phyloP scores from a whole-genome alignment of 1,284 basidiomycete species.

The Ceratobasidium papillatum region DNA sequence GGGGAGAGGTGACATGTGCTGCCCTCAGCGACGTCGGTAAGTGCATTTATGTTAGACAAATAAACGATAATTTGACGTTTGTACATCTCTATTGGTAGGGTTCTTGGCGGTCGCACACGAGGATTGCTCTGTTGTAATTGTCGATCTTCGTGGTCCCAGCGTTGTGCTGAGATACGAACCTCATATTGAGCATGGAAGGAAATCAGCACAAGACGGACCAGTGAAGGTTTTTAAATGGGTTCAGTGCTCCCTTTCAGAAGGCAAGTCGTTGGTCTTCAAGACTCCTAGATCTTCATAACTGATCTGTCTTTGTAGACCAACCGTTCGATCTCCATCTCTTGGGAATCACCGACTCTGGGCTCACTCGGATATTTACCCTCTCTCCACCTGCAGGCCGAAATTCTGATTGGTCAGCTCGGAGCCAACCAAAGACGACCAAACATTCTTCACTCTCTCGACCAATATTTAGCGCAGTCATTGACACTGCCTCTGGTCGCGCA shows the following conservation, averaged over 20 bases:
- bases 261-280: constrained; percentile 51
- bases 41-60: constrained; percentile 44
- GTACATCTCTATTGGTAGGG: constrained; percentile 56
- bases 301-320: constrained; percentile 55
- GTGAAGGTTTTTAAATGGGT: constrained; percentile 72
- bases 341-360: constrained; percentile 67
- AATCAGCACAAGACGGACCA: constrained; percentile 54
- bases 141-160: constrained; percentile 77
- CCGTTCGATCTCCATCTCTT: constrained; percentile 68
- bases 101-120: constrained; percentile 76
- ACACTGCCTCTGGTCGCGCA: constrained; percentile 63
- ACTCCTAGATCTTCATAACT: neutral
- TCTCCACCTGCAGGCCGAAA: constrained; percentile 53
- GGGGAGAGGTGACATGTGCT: constrained; percentile 62
- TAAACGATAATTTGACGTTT: neutral
- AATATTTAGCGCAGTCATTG: constrained; percentile 68
- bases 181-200: constrained; percentile 50
- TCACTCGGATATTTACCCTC: constrained; percentile 66
- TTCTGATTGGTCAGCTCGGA: constrained; percentile 60
- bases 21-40: constrained; percentile 75
- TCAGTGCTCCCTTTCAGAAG: constrained; percentile 63
- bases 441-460: constrained; percentile 60
- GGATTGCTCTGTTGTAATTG: constrained; percentile 65
- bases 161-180: constrained; percentile 63
- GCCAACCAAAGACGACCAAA: constrained; percentile 52